phyloP scores from a whole-genome alignment of 2,329 filamentous ascomycete genomes.

The Alternaria sp. region DNA sequence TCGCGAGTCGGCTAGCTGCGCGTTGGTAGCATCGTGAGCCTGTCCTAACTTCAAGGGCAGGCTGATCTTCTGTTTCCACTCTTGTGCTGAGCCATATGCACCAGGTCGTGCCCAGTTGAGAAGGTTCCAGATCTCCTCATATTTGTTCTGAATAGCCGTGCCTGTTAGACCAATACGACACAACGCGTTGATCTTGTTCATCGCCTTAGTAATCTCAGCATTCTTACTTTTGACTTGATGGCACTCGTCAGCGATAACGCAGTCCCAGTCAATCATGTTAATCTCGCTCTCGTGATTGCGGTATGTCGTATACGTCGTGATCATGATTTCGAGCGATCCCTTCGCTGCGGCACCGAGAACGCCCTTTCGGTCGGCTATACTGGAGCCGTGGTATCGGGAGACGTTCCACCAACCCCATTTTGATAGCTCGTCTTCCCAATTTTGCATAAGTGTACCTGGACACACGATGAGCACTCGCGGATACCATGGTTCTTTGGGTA shows the following conservation, averaged over 20 bases:
- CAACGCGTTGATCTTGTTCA: conserved; percentile 89
- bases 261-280: conserved; percentile 92
- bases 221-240: conserved; percentile 84
- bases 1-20: conserved; percentile 82
- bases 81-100: conserved; percentile 68
- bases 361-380: conserved; percentile 68
- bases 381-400: conserved; percentile 77
- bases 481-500: conserved; percentile 73
- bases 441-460: conserved; percentile 85
- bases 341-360: conserved; percentile 76
- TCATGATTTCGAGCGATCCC: conserved; percentile 86
- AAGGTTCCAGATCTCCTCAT: conserved; percentile 95
- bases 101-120: conserved; percentile 97
- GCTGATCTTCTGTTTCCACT: conserved; percentile 82
- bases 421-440: conserved; percentile 87
- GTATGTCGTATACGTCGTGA: conserved; percentile 95
- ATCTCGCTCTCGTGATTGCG: conserved; percentile 76
- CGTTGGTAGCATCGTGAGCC: conserved; percentile 86
- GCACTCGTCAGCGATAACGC: conserved; percentile 92
- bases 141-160: conserved; percentile 97
- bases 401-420: conserved; percentile 97
- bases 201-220: conserved; percentile 81
- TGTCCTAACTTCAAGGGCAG: conserved; percentile 86
- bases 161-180: conserved; percentile 94
- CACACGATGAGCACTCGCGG: conserved; percentile 86